Evolutionary conservation across 768 basidiomycete genomes (phyloP), one percentile per base, ranked within the genome.

Genomic region (Lepiota brunneoincarnata): DNA sequence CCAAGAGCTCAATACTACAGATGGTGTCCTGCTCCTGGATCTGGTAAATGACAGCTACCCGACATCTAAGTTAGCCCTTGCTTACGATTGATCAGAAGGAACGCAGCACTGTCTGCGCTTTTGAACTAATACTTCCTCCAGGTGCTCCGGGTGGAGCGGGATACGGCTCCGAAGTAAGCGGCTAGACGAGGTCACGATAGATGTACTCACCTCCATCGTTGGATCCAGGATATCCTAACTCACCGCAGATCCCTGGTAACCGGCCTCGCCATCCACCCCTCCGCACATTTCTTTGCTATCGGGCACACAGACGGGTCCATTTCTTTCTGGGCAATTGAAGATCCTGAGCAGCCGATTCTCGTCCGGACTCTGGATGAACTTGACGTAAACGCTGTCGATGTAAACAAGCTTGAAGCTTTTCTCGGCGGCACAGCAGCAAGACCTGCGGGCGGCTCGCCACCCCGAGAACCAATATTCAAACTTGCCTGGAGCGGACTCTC

Each of bases 271-370:
- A 74, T 93, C 58, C 84, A 93, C 64, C 90, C 91, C 4, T 72
- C 86, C 34, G 87, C 74, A 0, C 84, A 91, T 55, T 76, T 91
- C 56, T 87, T 96, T 56, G 89, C 81, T 18, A 86, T 83, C 11
- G 93, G 93, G 0, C 80, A 94, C 63, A 75, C 82, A 15, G 93
- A 96, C 66, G 92, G 93, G 6, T 85, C 82, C 47, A 78, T 96
- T 28, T 82, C 86, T 4, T 90, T 94, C 65, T 93, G 91, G 87
- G 84, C 89, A 0, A 70, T 86, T 2, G 84, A 89, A 41, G 91
- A 94, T 58, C 80, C 87, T 57, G 84, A 87, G 53, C 81, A 81
- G 49, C 87, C 92, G 0, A 70, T 96, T 18, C 73, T 86, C 46
- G 88, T 91, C 20, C 75, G 86, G 40, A 93, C 91, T 1, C 64